Evolutionary conservation across 495 filamentous ascomycete species (phyloP), one percentile per base, ranked within the genome.

Genomic region (Penicillium coffeae): DNA sequence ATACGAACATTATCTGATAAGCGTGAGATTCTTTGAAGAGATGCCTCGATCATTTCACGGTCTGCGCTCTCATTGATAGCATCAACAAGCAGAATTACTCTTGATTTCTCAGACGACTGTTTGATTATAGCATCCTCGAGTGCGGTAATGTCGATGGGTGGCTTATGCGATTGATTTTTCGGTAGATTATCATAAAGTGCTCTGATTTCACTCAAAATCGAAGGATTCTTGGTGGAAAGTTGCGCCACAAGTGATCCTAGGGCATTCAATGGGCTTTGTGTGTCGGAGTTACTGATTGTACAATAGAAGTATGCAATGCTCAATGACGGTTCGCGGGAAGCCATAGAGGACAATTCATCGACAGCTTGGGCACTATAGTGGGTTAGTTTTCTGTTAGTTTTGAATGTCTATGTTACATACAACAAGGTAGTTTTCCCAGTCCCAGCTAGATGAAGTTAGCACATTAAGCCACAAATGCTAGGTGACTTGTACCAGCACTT

Each of bases 391-490:
- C n/a, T n/a, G 20, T n/a, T 6, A 1, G 14, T 18, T 19, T 39
- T 21, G 7, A 1, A 27, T 41, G 8, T 38, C 10, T 30, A 38
- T 21, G 8, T 16, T 2, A 49, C 58, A 50, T 16, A 58, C 58
- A 60, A 60, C 3, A 60, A 42, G 0, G 58, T 60, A 2, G 54
- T 54, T 21, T 60, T 60, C 35, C 58, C 58, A 38, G 54, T 52
- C 21, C 58, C 58, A 22, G 58, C 58, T 60, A n/a, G 18, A 22
- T 3, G 15, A 20, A 20, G 21, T 7, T n/a, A n/a, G n/a, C n/a
- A n/a, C n/a, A n/a, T n/a, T n/a, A n/a, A n/a, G n/a, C n/a, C n/a
- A n/a, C n/a, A n/a, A n/a, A n/a, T n/a, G n/a, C n/a, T n/a, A n/a
- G n/a, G n/a, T n/a, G n/a, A n/a, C n/a, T n/a, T n/a, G n/a, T n/a